Conservation (phyloP, 2,329 filamentous ascomycete species). For the Fusarium tuaranense region DNA sequence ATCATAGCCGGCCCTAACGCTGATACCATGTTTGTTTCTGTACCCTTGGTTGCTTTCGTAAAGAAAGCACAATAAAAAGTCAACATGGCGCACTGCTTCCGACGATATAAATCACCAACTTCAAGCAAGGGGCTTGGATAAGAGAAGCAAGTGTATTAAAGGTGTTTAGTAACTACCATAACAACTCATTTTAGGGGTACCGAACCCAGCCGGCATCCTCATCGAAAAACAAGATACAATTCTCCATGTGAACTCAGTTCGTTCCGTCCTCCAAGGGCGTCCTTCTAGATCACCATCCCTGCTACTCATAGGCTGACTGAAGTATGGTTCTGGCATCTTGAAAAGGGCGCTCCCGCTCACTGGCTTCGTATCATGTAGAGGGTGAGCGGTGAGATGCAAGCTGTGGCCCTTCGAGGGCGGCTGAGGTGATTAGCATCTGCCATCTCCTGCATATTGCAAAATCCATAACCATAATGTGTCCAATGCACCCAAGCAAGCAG, state of each 20-base stretch:
- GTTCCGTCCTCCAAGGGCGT: conserved; percentile 20
- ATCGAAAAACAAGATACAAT: conserved; percentile 42
- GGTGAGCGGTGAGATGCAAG: conserved; percentile 43
- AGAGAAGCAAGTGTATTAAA: conserved; percentile 43
- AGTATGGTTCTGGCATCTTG: conserved; percentile 31
- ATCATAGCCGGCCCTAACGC: conserved; percentile 16
- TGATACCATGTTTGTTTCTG: neutral
- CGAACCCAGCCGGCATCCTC: conserved; percentile 30
- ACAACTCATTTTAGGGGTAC: conserved; percentile 29
- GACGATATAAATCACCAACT: neutral
- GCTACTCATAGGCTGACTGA: conserved; percentile 38
- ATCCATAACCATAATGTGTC: conserved; percentile 72
- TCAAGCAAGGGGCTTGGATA: neutral
- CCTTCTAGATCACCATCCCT: conserved; percentile 33
- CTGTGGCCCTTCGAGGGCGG: conserved; percentile 26
- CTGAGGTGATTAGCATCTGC: conserved; percentile 46
- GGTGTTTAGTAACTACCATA: conserved; percentile 33
- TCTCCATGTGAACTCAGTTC: conserved; percentile 32
- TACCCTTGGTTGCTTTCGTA: neutral
- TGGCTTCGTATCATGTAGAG: conserved; percentile 21
- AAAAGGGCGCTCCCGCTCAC: conserved; percentile 17
- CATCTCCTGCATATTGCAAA: conserved; percentile 63
- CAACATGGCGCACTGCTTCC: neutral
- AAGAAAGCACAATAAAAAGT: neutral
- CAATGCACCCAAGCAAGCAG: conserved; percentile 65